Conservation (phyloP, 257 asterid species). For the Solanum habrochaites region DNA sequence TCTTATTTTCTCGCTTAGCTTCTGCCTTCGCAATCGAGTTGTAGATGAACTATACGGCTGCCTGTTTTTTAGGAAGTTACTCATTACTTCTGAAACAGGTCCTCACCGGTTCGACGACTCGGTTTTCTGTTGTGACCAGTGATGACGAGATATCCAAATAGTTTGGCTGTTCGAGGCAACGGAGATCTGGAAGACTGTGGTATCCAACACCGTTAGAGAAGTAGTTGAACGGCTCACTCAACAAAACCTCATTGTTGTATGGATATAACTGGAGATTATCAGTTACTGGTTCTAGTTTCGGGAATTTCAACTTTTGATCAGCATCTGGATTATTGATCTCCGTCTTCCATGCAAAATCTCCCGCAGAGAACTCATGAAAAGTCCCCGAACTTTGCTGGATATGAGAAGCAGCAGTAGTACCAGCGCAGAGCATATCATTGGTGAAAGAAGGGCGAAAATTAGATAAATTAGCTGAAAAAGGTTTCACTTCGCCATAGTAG, state of each 20-base stretch:
- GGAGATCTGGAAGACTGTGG: constrained; percentile 20
- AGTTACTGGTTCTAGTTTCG: neutral
- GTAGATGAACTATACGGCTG: neutral
- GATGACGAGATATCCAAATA: neutral
- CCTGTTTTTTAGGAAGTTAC: neutral
- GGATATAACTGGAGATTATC: neutral
- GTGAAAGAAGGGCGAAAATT: neutral
- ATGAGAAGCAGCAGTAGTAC: neutral
- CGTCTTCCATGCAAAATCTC: neutral
- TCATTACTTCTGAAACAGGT: neutral
- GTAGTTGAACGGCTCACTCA: constrained; percentile 17
- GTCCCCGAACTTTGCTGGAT: neutral
- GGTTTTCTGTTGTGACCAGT: neutral
- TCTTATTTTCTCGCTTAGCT: constrained; percentile 42
- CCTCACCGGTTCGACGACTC: neutral
- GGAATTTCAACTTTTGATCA: neutral
- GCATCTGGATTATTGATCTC: neutral
- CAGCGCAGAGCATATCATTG: neutral
- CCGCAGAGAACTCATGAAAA: neutral
- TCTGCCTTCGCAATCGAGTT: constrained; percentile 7
- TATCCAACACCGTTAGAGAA: constrained; percentile 10
- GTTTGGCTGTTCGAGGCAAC: constrained; percentile 22
- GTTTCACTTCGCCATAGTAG: neutral
- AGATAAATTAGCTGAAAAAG: neutral
- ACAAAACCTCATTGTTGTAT: neutral